phyloP scores from a whole-genome alignment of 441 rosid genomes.

The Manihot esculenta region DNA sequence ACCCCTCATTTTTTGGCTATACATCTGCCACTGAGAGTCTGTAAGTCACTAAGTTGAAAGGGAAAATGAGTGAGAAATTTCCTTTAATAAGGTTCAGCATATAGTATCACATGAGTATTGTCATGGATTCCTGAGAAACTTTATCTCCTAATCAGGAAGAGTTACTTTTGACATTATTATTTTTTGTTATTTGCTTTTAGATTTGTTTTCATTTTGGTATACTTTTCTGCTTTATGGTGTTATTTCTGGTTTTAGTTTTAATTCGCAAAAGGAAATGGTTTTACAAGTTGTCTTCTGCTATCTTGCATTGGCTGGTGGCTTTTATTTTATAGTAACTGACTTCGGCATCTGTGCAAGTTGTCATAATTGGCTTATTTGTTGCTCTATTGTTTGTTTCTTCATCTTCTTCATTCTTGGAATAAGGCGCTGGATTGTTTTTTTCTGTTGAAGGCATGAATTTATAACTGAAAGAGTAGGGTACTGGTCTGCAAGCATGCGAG shows the following conservation, averaged over 20 bases:
- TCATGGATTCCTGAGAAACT: background rate
- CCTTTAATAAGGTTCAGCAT: background rate
- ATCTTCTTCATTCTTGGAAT: background rate
- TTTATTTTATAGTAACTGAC: background rate
- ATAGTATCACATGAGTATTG: background rate
- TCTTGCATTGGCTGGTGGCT: background rate
- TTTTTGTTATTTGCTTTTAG: background rate
- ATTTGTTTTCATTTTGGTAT: background rate
- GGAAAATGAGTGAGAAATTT: background rate
- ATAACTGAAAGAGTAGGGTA: background rate
- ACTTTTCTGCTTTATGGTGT: background rate
- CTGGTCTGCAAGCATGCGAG: background rate
- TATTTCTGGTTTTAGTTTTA: conserved; percentile 5
- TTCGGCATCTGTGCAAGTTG: background rate
- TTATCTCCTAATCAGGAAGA: background rate
- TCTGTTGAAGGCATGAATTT: conserved; percentile 3
- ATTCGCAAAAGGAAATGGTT: background rate
- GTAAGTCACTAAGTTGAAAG: background rate
- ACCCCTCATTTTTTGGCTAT: too few relatives aligned
- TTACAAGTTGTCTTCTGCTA: background rate
- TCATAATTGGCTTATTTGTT: background rate
- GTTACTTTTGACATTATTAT: background rate
- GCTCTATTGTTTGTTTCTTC: too few relatives aligned
- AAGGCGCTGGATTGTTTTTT: background rate
- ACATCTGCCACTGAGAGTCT: too few relatives aligned